Conservation (phyloP, 192 early-diverging fungal species). For the Entomortierella lignicola region DNA sequence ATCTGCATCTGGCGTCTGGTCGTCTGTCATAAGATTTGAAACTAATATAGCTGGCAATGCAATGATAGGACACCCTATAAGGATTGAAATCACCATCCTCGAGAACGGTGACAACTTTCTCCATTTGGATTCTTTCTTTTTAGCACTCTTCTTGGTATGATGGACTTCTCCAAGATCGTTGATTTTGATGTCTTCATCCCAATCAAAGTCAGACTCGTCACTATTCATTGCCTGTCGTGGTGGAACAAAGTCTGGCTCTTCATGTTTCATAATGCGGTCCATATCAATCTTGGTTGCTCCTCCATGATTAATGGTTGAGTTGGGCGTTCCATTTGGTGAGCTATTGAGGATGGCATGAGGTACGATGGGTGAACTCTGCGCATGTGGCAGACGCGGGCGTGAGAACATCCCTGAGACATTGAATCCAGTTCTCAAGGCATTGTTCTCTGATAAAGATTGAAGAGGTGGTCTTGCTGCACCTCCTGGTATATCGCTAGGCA, state of each 20-base stretch:
- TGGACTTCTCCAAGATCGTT: constrained; percentile 19
- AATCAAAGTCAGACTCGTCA: constrained; percentile 53
- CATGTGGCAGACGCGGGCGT: background rate
- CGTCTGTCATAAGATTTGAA: constrained; percentile 4
- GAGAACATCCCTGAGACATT: constrained; percentile 10
- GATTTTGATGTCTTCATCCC: constrained; percentile 48
- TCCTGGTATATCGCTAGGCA: background rate
- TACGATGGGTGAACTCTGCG: background rate
- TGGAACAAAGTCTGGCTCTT: constrained; percentile 52
- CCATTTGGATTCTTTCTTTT: constrained; percentile 11
- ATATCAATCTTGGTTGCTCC: constrained; percentile 46
- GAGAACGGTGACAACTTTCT: constrained; percentile 37
- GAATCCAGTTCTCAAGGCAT: constrained; percentile 11
- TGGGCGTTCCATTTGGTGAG: background rate
- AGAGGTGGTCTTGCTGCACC: constrained; percentile 5
- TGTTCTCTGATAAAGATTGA: constrained; percentile 32
- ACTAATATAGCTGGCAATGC: constrained; percentile 39
- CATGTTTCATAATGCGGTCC: constrained; percentile 49
- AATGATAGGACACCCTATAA: constrained; percentile 26
- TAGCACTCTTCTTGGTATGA: constrained; percentile 1
- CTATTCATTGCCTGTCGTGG: constrained; percentile 55
- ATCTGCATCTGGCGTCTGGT: constrained; percentile 5
- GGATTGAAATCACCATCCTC: constrained; percentile 35
- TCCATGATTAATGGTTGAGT: background rate
- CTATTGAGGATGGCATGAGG: background rate